phyloP scores from a whole-genome alignment of 1,284 basidiomycete species.

The Fomitopsis pinicola region DNA sequence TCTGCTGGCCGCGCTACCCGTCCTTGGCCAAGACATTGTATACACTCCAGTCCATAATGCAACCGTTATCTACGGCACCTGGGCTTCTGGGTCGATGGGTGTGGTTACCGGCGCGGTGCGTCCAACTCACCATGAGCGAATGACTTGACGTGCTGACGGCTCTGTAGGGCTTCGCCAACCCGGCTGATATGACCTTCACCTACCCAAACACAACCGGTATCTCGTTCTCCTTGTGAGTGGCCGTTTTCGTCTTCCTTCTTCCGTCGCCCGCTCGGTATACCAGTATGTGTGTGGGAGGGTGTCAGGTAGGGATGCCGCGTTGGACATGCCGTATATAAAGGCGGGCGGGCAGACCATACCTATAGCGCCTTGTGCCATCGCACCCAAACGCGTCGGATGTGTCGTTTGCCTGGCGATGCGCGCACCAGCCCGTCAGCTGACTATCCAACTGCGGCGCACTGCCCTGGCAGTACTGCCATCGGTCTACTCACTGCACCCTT shows the following conservation, averaged over 20 bases:
- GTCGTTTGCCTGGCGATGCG: neutral
- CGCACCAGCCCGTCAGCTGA: neutral
- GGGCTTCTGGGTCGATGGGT: slow-evolving; percentile 73
- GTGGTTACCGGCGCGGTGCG: slow-evolving; percentile 84
- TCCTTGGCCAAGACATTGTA: slow-evolving; percentile 32
- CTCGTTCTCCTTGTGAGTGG: slow-evolving; percentile 81
- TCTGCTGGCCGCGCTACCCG: slow-evolving; percentile 30
- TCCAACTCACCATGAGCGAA: slow-evolving; percentile 18
- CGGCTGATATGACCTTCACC: slow-evolving; percentile 72
- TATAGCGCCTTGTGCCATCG: neutral
- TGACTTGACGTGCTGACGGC: neutral
- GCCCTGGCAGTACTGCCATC: neutral
- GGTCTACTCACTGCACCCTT: no score
- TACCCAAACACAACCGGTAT: slow-evolving; percentile 84
- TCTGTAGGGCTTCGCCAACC: slow-evolving; percentile 75
- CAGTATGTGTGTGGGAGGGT: no score
- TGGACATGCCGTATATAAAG: neutral
- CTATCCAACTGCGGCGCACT: neutral
- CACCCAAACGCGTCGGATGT: neutral
- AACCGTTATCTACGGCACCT: slow-evolving; percentile 73
- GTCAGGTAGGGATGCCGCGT: no score
- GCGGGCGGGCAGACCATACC: no score
- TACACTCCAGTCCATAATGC: slow-evolving; percentile 47
- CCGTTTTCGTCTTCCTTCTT: neutral
- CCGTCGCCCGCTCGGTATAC: no score